Percentiles rank a stretch among this genome's conserved stretches.
These are phyloP conservation scores for Cryptosporidium canis DNA, from an alignment of 169 alveolate species.

Conservation along the genomic window DNA sequence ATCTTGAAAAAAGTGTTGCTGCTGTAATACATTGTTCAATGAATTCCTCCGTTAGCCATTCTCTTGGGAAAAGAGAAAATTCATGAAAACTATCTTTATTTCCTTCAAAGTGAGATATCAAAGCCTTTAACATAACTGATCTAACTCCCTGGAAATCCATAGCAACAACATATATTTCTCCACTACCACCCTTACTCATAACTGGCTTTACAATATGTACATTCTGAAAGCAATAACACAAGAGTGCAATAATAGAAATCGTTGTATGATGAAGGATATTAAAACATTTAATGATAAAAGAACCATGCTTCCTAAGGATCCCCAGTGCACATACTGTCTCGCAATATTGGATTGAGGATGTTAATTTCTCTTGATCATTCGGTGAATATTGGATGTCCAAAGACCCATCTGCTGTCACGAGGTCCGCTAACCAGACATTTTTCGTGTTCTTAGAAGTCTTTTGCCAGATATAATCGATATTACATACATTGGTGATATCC, in stretches of 20 bases:
- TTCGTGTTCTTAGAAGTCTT: slow-evolving; percentile 67
- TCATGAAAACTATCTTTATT: slow-evolving; percentile 70
- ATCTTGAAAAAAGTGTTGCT: slow-evolving; percentile 71
- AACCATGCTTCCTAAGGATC: slow-evolving; percentile 79
- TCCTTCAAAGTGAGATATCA: slow-evolving; percentile 75
- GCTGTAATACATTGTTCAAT: slow-evolving; percentile 79
- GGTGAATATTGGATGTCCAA: slow-evolving; percentile 80
- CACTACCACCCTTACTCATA: slow-evolving; percentile 77
- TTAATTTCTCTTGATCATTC: slow-evolving; percentile 78
- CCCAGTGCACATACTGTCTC: slow-evolving; percentile 83
- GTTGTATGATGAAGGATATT: slow-evolving; percentile 79
- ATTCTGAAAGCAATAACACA: slow-evolving; percentile 79
- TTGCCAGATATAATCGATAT: slow-evolving; percentile 81
- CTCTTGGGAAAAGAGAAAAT: slow-evolving; percentile 62
- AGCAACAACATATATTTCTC: slow-evolving; percentile 80
- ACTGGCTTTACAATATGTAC: slow-evolving; percentile 80
- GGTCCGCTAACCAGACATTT: slow-evolving; percentile 72
- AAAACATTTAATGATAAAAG: slow-evolving; percentile 79
- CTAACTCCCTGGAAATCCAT: slow-evolving; percentile 80
- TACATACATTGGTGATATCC: slow-evolving; percentile 75
- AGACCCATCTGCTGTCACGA: slow-evolving; percentile 84
- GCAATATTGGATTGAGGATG: slow-evolving; percentile 78
- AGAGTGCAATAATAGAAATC: slow-evolving; percentile 77
- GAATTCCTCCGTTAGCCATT: slow-evolving; percentile 81
- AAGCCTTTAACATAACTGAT: slow-evolving; percentile 77